Evolutionary conservation across 768 basidiomycete genomes (phyloP).

Genomic region (Psilocybe tampanensis): DNA sequence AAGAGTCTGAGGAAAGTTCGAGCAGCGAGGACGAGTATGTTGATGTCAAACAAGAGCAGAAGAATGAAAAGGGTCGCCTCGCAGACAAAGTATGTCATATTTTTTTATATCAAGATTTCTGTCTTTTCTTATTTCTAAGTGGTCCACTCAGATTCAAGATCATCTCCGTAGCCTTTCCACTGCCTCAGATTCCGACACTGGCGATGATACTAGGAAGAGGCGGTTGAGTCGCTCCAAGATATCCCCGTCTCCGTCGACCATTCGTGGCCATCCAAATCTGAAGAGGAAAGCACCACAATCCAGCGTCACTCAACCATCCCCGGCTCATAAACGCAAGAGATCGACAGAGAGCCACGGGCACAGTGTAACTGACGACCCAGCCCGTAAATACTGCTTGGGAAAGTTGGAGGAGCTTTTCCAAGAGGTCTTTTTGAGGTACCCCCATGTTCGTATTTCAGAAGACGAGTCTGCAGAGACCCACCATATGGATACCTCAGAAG

Average conservation of each 20-base stretch:
- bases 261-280: constrained; percentile 25
- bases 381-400: constrained; percentile 77
- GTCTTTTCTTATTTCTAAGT: constrained; percentile 3
- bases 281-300: constrained; percentile 60
- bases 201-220: constrained; percentile 37
- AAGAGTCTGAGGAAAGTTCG: constrained; percentile 51
- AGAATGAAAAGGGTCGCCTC: constrained; percentile 34
- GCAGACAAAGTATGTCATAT: constrained; percentile 43
- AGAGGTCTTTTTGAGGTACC: constrained; percentile 73
- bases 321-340: constrained; percentile 26
- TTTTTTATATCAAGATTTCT: constrained; percentile 5
- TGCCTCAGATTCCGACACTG: constrained; percentile 41
- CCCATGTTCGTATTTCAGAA: constrained; percentile 41
- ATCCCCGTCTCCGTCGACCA: constrained; percentile 31
- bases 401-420: constrained; percentile 75
- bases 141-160: constrained; percentile 38
- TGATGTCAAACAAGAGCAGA: constrained; percentile 40
- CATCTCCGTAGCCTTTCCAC: constrained; percentile 35
- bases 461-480: constrained; percentile 26
- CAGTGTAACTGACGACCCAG: constrained; percentile 64
- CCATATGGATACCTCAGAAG: constrained; percentile 2
- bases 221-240: constrained; percentile 31
- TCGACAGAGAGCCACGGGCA: constrained; percentile 13
- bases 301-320: constrained; percentile 24
- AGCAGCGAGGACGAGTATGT: constrained; percentile 78